phyloP scores from a whole-genome alignment of 164 flowering plant species.

The Vitis cinerea region DNA sequence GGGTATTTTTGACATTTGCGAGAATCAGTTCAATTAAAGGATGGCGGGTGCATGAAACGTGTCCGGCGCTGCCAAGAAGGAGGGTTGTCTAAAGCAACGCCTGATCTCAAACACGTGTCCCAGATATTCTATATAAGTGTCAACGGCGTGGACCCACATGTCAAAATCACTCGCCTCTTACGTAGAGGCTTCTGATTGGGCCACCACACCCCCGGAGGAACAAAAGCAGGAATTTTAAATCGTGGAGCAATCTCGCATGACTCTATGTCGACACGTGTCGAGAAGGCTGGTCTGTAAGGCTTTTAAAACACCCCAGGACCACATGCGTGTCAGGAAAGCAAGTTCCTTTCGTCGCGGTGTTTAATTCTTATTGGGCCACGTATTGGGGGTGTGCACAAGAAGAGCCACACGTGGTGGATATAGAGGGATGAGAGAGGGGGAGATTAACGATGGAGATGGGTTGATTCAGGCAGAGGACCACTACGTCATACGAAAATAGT shows the following conservation, averaged over 20 bases:
- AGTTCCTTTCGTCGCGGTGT: conserved; percentile 16
- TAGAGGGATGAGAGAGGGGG: background rate
- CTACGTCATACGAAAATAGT: conserved; percentile 11
- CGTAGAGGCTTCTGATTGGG: conserved; percentile 18
- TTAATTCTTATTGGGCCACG: conserved; percentile 28
- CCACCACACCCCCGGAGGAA: conserved; percentile 3
- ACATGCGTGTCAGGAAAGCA: conserved; percentile 36
- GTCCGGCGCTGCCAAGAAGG: background rate
- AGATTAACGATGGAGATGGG: conserved; percentile 21
- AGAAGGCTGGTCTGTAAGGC: background rate
- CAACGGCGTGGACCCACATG: conserved; percentile 20
- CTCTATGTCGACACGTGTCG: conserved; percentile 11
- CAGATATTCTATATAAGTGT: conserved; percentile 4
- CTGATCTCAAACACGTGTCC: background rate
- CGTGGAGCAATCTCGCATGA: background rate
- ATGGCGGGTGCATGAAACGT: background rate
- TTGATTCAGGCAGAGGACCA: conserved; percentile 9
- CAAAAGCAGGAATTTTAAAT: conserved; percentile 12
- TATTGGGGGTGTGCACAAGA: background rate
- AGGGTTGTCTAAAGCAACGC: too few species aligned
- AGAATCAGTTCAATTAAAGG: too few species aligned
- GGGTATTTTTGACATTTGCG: too few species aligned
- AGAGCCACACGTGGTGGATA: conserved; percentile 2
- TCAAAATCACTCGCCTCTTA: conserved; percentile 12
- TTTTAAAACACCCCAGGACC: conserved; percentile 10